A percentile compares a stretch with the other conserved stretches of the same genome.
phyloP scores from a whole-genome alignment of 75 land plant species.

The Cupressus sempervirens region DNA sequence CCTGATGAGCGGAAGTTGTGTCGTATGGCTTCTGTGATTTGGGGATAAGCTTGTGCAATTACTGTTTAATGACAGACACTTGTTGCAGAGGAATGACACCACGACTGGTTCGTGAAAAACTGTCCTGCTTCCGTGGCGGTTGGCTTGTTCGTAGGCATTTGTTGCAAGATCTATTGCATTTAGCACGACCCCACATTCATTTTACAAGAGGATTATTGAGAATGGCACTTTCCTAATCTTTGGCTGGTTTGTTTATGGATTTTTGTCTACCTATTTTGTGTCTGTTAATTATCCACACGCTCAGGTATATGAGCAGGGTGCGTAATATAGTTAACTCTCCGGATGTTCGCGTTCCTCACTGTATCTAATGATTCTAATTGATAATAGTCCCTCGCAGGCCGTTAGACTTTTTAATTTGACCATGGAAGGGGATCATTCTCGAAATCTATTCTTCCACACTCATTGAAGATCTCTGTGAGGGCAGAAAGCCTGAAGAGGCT shows the following conservation, averaged over 20 bases:
- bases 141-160: not conserved
- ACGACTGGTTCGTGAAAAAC: too few species aligned
- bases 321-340: not conserved
- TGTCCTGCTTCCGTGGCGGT: too few species aligned
- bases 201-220: not conserved
- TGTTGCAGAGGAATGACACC: too few species aligned
- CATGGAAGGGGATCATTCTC: conserved; percentile 1
- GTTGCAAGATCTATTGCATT: not conserved
- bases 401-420: not conserved
- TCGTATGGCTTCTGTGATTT: too few species aligned
- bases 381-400: not conserved
- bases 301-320: not conserved
- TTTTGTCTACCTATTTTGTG: not conserved
- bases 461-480: conserved; percentile 13
- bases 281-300: not conserved
- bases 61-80: too few species aligned
- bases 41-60: too few species aligned
- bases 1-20: too few species aligned
- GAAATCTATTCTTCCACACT: conserved; percentile 18
- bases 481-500: conserved; percentile 12
- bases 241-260: not conserved
- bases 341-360: not conserved
- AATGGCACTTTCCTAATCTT: not conserved
- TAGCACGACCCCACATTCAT: not conserved
- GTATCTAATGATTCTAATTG: not conserved